Conservation (phyloP, 345 rosid genomes). For the Eutrema japonicum region DNA sequence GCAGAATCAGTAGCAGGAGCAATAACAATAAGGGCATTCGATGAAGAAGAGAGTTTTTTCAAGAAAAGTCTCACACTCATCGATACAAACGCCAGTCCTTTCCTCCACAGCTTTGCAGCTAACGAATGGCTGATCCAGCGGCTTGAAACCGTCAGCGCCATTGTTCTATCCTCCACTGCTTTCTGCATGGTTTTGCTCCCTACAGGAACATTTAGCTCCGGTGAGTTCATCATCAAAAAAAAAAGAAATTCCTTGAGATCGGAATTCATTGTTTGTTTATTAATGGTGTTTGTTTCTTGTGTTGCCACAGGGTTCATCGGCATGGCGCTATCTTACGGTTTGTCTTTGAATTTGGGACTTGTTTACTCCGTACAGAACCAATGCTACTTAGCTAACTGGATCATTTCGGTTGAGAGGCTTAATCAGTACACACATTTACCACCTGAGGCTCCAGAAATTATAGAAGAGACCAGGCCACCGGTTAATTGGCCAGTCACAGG, state of each 20-base stretch:
- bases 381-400: conserved; percentile 80
- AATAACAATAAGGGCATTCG: conserved; percentile 83
- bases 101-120: conserved; percentile 86
- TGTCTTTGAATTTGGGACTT: conserved; percentile 76
- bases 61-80: conserved; percentile 69
- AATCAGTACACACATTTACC: conserved; percentile 85
- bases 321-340: conserved; percentile 97
- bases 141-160: conserved; percentile 75
- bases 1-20: conserved; percentile 95
- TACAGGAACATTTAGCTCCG: conserved; percentile 85
- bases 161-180: conserved; percentile 78
- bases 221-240: conserved; percentile 46
- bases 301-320: conserved; percentile 79
- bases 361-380: conserved; percentile 86
- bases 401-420: conserved; percentile 93
- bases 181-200: conserved; percentile 97
- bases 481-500: conserved; percentile 81
- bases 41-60: conserved; percentile 86
- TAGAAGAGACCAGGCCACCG: conserved; percentile 76
- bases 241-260: background rate
- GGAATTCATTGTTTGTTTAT: conserved; percentile 8
- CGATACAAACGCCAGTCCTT: conserved; percentile 88
- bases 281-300: conserved; percentile 3
- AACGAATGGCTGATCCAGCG: conserved; percentile 94
- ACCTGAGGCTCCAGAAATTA: conserved; percentile 88